Conservation (phyloP, 2,329 filamentous ascomycete genomes). For the Ceratocystis harringtonii region DNA sequence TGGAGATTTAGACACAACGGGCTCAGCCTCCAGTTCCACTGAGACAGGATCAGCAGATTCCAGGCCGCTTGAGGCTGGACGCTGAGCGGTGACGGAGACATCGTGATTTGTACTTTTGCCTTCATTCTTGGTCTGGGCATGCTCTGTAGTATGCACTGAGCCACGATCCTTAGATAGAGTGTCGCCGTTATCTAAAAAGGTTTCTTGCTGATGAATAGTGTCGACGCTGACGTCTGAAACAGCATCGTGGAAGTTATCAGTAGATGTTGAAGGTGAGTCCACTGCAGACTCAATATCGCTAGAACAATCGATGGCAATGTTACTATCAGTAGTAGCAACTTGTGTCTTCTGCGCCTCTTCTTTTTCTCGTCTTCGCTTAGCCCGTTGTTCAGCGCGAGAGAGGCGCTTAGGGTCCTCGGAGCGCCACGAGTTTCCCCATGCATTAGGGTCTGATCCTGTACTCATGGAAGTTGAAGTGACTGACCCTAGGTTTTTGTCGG, state of each 20-base stretch:
- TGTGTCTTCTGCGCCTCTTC: not conserved
- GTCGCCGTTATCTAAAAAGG: conserved; percentile 61
- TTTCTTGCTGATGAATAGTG: conserved; percentile 27
- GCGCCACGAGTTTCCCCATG: conserved; percentile 8
- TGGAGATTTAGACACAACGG: conserved; percentile 22
- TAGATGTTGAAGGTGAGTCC: not conserved
- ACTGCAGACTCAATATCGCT: not conserved
- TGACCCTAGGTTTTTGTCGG: not conserved
- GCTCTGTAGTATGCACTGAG: conserved; percentile 25
- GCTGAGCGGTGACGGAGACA: not conserved
- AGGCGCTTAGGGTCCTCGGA: not conserved
- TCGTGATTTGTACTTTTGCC: not conserved
- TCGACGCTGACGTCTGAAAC: not conserved
- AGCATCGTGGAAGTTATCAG: conserved; percentile 3
- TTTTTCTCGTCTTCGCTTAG: conserved; percentile 4
- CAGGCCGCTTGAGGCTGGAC: not conserved
- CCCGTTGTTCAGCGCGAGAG: conserved; percentile 2
- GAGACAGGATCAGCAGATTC: not conserved
- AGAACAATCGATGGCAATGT: not conserved
- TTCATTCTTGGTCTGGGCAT: not conserved
- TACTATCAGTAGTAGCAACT: not conserved
- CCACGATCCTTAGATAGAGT: conserved; percentile 56
- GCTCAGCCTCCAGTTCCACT: not conserved
- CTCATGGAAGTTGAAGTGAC: not conserved
- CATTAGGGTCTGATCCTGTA: not conserved